Base-by-base conservation (phyloP, 805 yeast genomes). In the Candida pseudofarinosa region DNA sequence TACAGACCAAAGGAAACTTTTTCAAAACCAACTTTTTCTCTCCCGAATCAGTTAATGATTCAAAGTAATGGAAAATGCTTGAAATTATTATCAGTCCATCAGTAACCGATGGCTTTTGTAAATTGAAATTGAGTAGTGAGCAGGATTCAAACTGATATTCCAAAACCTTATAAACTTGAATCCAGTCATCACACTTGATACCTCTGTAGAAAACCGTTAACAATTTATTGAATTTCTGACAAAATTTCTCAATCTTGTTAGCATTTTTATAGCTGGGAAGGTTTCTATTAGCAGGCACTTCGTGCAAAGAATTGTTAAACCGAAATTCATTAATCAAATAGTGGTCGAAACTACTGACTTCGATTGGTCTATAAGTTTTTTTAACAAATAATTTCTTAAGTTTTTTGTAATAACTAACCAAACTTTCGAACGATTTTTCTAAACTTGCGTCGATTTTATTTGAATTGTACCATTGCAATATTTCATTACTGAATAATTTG, bases 171-270 rank as follows among this genome's bases (percentile, higher is more conserved):
- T 79, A 85, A 3, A 83, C 77, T 42, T 76, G 74, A 40, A 88
- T 69, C 97, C 97, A 91, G 52, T 90, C 95, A 46, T 76, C 77
- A 10, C 80, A 60, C 10, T 79, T 73, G 28, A 84, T 74, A 8
- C 79, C 74, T 19, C 65, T 68, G 56, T 83, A 81, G 26, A 83
- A 69, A 3, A 76, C 74, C 2, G 76, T 67, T 19, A 86, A 73
- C 4, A 87, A 66, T 14, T 71, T 67, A 61, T 90, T 91, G 45
- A 90, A 60, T 37, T 75, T 74, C 42, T 74, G 76, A 17, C 88
- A 69, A 62, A 87, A 84, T 38, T 69, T 65, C 45, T 83, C 82
- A 45, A 88, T 74, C 31, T 69, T 76, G 23, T 66, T 63, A 33
- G 71, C 56, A 43, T 76, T 76, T 36, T 58, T 60, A 47, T 68